These are phyloP conservation scores for Geotrichum fermentans DNA, from an alignment of 1,139 yeast species.

Conservation along the genomic window DNA sequence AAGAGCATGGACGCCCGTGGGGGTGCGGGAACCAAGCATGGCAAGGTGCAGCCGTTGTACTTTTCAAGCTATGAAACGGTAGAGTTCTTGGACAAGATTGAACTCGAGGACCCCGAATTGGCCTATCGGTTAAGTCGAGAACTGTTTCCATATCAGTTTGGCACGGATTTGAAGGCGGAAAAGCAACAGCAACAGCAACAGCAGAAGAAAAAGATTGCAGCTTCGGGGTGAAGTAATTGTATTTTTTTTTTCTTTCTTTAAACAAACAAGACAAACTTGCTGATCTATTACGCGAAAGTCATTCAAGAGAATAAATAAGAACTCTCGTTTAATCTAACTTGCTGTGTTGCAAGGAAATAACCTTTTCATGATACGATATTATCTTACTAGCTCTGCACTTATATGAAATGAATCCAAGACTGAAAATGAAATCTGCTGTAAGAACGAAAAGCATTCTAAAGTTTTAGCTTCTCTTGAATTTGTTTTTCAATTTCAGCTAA, in stretches of 20 bases:
- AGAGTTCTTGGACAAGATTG: conserved; percentile 34
- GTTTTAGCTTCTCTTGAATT: conserved; percentile 48
- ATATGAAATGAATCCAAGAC: too few species aligned
- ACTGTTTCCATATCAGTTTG: conserved; percentile 20
- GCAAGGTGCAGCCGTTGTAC: conserved; percentile 16
- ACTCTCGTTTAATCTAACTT: too few species aligned
- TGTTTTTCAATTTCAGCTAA: conserved; percentile 59
- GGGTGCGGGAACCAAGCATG: not conserved
- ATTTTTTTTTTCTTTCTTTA: not conserved
- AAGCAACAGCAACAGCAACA: not conserved
- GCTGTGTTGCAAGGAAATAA: too few species aligned
- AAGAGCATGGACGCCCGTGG: conserved; percentile 12
- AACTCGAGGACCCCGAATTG: conserved; percentile 39
- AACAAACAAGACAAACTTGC: not conserved
- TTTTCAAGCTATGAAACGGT: conserved; percentile 20
- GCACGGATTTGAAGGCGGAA: conserved; percentile 11
- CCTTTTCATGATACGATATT: too few species aligned
- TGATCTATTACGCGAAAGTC: not conserved
- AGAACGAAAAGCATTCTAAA: conserved; percentile 8
- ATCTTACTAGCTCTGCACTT: too few species aligned
- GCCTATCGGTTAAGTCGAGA: conserved; percentile 34
- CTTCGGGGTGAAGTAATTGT: not conserved
- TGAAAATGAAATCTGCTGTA: not conserved
- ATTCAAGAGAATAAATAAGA: too few species aligned
- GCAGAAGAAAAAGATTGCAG: not conserved